phyloP scores from a whole-genome alignment of 495 filamentous ascomycete species.

The Rostrohypoxylon terebratum region DNA sequence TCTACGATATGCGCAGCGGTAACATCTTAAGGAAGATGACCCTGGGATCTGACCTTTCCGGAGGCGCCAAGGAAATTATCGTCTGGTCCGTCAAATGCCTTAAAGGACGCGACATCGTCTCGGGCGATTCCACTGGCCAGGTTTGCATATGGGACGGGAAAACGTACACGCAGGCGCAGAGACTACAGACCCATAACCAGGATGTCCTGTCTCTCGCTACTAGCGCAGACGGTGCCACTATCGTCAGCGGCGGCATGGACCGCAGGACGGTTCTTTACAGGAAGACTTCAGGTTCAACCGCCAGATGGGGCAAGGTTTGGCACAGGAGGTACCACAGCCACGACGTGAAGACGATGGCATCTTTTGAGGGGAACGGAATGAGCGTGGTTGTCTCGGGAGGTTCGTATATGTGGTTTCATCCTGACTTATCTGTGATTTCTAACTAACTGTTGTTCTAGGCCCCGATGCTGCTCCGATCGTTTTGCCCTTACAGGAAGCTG shows the following conservation, averaged over 20 bases:
- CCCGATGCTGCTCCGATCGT: slow-evolving; percentile 86
- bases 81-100: slow-evolving; percentile 94
- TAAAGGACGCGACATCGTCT: slow-evolving; percentile 88
- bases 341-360: slow-evolving; percentile 95
- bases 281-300: slow-evolving; percentile 67
- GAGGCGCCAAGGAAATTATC: slow-evolving; percentile 83
- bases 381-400: slow-evolving; percentile 94
- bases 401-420: slow-evolving; percentile 57
- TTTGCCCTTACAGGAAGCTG: slow-evolving; percentile 81
- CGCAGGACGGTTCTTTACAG: slow-evolving; percentile 84
- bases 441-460: slow-evolving; percentile 68
- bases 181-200: slow-evolving; percentile 86
- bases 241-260: slow-evolving; percentile 94
- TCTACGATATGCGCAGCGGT: slow-evolving; percentile 87
- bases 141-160: slow-evolving; percentile 93
- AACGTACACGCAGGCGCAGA: slow-evolving; percentile 86
- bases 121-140: slow-evolving; percentile 93
- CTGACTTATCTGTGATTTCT: slow-evolving; percentile 28
- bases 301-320: slow-evolving; percentile 84
- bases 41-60: slow-evolving; percentile 77
- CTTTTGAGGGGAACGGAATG: slow-evolving; percentile 83
- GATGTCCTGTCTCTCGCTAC: slow-evolving; percentile 88
- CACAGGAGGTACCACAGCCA: slow-evolving; percentile 87
- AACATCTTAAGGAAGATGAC: slow-evolving; percentile 81
- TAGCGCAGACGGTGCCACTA: slow-evolving; percentile 80